Evolutionary conservation across 805 yeast species (phyloP).

Genomic region (Hyphopichia homilentoma): DNA sequence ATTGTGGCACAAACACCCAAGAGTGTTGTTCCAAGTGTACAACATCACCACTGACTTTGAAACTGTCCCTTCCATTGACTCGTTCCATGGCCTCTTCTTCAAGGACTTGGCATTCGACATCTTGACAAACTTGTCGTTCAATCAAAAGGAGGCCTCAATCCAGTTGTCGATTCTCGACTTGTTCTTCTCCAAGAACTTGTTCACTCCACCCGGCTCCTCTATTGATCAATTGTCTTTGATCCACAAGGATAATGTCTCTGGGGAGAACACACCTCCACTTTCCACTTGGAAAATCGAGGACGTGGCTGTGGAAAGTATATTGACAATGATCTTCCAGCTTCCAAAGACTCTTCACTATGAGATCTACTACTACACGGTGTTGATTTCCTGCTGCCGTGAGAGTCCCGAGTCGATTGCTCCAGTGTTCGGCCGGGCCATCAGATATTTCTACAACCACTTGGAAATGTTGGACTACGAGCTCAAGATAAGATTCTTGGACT

Average conservation of each 20-base stretch:
- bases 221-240: slow-evolving; percentile 59
- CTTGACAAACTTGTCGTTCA: slow-evolving; percentile 79
- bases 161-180: slow-evolving; percentile 73
- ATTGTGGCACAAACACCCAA: slow-evolving; percentile 60
- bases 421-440: slow-evolving; percentile 86
- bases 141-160: slow-evolving; percentile 80
- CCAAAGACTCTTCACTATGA: slow-evolving; percentile 64
- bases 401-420: slow-evolving; percentile 78
- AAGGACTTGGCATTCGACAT: slow-evolving; percentile 75
- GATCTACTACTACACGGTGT: slow-evolving; percentile 78
- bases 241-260: slow-evolving; percentile 38
- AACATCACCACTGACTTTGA: slow-evolving; percentile 51
- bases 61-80: slow-evolving; percentile 47
- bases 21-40: slow-evolving; percentile 60
- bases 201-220: slow-evolving; percentile 63
- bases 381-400: slow-evolving; percentile 84
- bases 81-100: slow-evolving; percentile 49
- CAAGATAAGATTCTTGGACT: slow-evolving; percentile 68
- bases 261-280: slow-evolving; percentile 38
- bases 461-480: slow-evolving; percentile 73
- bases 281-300: slow-evolving; percentile 93
- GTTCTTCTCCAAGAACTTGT: slow-evolving; percentile 59
- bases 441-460: slow-evolving; percentile 71
- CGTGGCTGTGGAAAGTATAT: slow-evolving; percentile 75
- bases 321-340: slow-evolving; percentile 72